These are phyloP conservation scores for Solanum medicagineum DNA, from an alignment of 257 asterid genomes.

Conservation along the genomic window DNA sequence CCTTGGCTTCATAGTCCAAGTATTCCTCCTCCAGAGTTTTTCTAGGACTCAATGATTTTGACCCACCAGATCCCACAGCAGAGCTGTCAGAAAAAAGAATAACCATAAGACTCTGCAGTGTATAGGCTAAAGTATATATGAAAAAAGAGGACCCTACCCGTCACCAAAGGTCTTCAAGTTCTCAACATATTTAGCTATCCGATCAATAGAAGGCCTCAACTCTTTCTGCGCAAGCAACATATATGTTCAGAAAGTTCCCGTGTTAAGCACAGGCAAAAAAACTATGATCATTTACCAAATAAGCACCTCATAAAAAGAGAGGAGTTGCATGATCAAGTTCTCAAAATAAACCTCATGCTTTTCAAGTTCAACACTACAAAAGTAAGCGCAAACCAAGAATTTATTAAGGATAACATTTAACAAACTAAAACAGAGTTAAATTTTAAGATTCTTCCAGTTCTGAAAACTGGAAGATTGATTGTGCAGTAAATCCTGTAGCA, in stretches of 20 bases:
- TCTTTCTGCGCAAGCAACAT: constrained; percentile 45
- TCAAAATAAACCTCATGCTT: constrained; percentile 76
- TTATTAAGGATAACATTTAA: constrained; percentile 6
- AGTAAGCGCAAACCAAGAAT: constrained; percentile 4
- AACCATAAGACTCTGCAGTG: neutral
- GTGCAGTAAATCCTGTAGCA: constrained; percentile 7
- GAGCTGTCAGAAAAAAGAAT: constrained; percentile 30
- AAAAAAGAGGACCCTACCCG: constrained; percentile 34
- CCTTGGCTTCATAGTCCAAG: constrained; percentile 82
- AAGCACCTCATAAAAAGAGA: constrained; percentile 75
- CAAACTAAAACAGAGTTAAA: constrained; percentile 1
- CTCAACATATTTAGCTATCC: constrained; percentile 71
- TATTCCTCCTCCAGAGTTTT: constrained; percentile 92
- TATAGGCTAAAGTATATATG: neutral
- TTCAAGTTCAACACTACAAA: constrained; percentile 70
- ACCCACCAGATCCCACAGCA: constrained; percentile 26
- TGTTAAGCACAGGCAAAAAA: neutral
- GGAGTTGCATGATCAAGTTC: constrained; percentile 54
- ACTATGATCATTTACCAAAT: neutral
- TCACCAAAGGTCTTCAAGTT: constrained; percentile 62
- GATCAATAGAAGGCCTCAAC: constrained; percentile 64
- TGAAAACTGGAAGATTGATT: neutral
- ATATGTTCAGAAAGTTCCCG: neutral
- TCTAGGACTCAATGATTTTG: constrained; percentile 46
- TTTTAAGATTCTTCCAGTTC: neutral